These are phyloP conservation scores for Trichosanthes cucumerina DNA, from an alignment of 306 rosid species.

Conservation along the genomic window DNA sequence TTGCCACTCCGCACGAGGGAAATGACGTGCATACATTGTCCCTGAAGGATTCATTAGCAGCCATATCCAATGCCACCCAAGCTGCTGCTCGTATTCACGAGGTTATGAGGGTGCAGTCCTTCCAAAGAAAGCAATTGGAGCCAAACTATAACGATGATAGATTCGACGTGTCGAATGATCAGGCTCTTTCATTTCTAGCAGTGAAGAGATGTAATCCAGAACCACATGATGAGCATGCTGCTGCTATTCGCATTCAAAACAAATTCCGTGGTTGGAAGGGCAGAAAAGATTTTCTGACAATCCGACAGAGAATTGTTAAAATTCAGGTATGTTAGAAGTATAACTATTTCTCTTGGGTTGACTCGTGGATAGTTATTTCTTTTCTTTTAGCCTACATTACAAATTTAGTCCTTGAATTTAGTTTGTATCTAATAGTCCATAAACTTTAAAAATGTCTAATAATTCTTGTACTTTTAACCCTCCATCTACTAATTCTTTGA, in stretches of 20 bases:
- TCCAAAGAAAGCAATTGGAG: conserved; percentile 66
- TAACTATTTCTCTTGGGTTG: not conserved
- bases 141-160: conserved; percentile 30
- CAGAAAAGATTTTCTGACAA: conserved; percentile 57
- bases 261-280: conserved; percentile 79
- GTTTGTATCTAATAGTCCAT: too few species aligned
- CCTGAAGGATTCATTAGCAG: conserved; percentile 73
- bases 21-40: conserved; percentile 35
- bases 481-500: too few species aligned
- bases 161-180: conserved; percentile 45
- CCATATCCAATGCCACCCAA: conserved; percentile 72
- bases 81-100: conserved; percentile 83
- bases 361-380: not conserved
- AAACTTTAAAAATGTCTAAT: too few species aligned
- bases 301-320: conserved; percentile 63
- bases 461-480: too few species aligned
- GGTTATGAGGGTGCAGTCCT: conserved; percentile 71
- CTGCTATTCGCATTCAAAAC: conserved; percentile 68
- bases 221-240: conserved; percentile 43
- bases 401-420: too few species aligned
- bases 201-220: conserved; percentile 32
- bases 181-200: conserved; percentile 41
- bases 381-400: not conserved
- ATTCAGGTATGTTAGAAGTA: conserved; percentile 46
- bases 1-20: conserved; percentile 18